Conservation (phyloP, 2,329 filamentous ascomycete species). For the Cercospora citrullina region DNA sequence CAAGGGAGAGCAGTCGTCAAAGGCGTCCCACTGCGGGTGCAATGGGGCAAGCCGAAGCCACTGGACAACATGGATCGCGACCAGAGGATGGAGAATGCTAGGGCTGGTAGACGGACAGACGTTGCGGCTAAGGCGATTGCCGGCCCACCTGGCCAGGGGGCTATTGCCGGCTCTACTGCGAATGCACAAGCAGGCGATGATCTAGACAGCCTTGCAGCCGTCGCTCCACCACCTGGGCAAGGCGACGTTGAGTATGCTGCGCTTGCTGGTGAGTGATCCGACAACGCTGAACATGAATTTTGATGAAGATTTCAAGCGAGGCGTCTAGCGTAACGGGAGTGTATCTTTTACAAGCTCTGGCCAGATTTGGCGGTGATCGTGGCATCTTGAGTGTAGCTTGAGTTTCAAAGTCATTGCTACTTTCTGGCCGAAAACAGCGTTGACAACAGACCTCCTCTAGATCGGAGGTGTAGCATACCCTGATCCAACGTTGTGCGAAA, state of each 20-base stretch:
- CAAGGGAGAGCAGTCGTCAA: conserved; percentile 87
- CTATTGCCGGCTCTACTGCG: conserved; percentile 41
- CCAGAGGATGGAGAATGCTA: conserved; percentile 75
- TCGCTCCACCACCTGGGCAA: conserved; percentile 77
- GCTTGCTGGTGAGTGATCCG: conserved; percentile 68
- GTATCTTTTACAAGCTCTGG: no score
- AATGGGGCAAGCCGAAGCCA: conserved; percentile 91
- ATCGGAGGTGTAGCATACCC: no score
- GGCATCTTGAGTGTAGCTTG: not conserved
- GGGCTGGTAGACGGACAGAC: conserved; percentile 66
- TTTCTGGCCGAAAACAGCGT: no score
- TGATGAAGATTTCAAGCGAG: conserved; percentile 14
- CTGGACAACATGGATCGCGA: conserved; percentile 90
- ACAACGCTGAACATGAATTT: not conserved
- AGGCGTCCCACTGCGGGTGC: conserved; percentile 83
- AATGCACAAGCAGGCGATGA: conserved; percentile 46
- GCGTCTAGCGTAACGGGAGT: conserved; percentile 10
- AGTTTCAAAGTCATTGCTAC: not conserved
- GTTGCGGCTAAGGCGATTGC: conserved; percentile 29
- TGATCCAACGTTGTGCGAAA: no score
- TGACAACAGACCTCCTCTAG: no score
- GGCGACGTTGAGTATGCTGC: conserved; percentile 82
- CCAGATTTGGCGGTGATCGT: not conserved
- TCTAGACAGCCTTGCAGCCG: conserved; percentile 48
- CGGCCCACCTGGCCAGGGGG: conserved; percentile 31